These are phyloP conservation scores for Quercus tomentella DNA, from an alignment of 331 rosid species.

Conservation along the genomic window DNA sequence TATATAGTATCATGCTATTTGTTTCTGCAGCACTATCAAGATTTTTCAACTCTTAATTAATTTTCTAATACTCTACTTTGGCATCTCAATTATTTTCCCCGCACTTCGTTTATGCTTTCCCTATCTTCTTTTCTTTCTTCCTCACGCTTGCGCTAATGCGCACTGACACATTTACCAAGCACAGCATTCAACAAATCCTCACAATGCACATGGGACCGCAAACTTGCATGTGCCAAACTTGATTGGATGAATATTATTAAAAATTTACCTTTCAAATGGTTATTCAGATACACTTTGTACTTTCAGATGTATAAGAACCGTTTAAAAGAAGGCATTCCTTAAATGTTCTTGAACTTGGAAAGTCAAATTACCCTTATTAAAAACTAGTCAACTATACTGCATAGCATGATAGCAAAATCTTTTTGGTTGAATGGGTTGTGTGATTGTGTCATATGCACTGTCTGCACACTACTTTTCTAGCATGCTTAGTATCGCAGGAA, in stretches of 20 bases:
- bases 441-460: not conserved
- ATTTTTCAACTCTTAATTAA: not conserved
- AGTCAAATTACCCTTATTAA: not conserved
- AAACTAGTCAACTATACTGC: not conserved
- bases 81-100: not conserved
- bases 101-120: conserved; percentile 14
- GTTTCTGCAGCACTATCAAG: conserved; percentile 8
- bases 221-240: conserved; percentile 25
- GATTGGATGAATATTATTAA: not conserved
- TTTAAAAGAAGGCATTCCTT: not conserved
- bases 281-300: not conserved
- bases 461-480: not conserved
- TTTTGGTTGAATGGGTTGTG: not conserved
- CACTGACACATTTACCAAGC: not conserved
- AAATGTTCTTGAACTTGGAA: not conserved
- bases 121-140: not conserved
- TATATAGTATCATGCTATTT: not conserved
- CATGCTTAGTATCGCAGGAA: not conserved
- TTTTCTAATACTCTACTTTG: conserved; percentile 13
- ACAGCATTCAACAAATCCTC: not conserved
- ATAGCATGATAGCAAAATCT: not conserved
- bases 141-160: not conserved
- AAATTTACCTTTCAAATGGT: not conserved
- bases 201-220: not conserved
- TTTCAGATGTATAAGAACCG: not conserved